Conservation (phyloP, 1,284 basidiomycete species). For the Lignosus rhinocerotis region DNA sequence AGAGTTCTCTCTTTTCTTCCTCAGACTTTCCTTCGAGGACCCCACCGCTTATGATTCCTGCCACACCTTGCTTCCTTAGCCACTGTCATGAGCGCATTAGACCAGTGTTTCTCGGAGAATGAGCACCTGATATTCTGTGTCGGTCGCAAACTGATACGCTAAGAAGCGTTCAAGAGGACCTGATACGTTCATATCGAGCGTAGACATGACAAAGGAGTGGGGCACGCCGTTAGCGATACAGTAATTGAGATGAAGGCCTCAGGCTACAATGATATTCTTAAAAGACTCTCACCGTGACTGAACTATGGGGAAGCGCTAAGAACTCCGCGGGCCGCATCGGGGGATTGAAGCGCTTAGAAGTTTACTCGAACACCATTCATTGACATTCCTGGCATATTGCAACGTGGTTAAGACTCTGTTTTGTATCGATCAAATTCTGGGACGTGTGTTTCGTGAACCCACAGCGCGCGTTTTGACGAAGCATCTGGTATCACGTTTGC, state of each 20-base stretch:
- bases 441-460: background rate
- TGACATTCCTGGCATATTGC: no score
- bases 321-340: no score
- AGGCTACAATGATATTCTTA: no score
- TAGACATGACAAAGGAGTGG: background rate
- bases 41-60: constrained; percentile 50
- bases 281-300: no score
- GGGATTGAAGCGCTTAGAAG: no score
- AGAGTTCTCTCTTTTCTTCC: constrained; percentile 46
- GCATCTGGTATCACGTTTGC: background rate
- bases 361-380: no score
- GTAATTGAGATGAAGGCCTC: no score
- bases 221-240: no score
- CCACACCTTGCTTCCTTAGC: constrained; percentile 59
- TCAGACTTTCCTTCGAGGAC: constrained; percentile 39
- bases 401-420: no score
- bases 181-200: background rate
- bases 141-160: constrained; percentile 52
- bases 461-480: background rate
- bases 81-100: background rate
- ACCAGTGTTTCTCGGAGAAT: background rate
- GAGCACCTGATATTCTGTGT: constrained; percentile 59
- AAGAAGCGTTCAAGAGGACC: constrained; percentile 9
- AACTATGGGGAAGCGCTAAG: no score
- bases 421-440: background rate